phyloP scores from a whole-genome alignment of 2,329 filamentous ascomycete genomes.

The Botryotinia globosa region DNA sequence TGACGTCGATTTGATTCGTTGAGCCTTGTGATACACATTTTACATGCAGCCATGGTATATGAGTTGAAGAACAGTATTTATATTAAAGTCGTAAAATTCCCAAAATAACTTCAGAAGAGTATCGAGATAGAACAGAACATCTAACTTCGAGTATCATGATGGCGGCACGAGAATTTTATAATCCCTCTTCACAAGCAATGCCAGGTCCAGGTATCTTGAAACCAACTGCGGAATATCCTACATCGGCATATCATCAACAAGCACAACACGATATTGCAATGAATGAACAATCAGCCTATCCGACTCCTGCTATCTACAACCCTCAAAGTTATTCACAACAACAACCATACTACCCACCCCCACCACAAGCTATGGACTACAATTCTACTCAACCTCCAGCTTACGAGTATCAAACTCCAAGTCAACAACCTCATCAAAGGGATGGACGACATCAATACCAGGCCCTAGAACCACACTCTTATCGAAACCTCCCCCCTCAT shows the following conservation, averaged over 20 bases:
- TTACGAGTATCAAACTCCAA: background rate
- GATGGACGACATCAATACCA: background rate
- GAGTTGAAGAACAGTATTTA: background rate
- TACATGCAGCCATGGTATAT: background rate
- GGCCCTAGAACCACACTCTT: background rate
- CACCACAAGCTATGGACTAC: background rate
- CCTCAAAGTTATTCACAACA: background rate
- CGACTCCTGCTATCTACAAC: background rate
- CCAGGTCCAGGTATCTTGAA: constrained; percentile 6
- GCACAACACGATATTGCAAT: background rate
- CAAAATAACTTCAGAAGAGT: background rate
- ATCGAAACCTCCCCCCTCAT: constrained; percentile 9
- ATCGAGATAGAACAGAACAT: background rate
- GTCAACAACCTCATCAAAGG: background rate
- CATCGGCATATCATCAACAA: constrained; percentile 11
- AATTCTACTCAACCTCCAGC: background rate
- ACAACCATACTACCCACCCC: background rate
- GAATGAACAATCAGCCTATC: background rate
- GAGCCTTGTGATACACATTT: constrained; percentile 1
- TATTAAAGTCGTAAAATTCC: background rate
- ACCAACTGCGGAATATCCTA: background rate
- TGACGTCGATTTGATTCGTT: constrained; percentile 13
- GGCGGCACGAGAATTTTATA: constrained; percentile 10
- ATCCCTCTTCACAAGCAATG: background rate
- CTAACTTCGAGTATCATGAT: background rate